Evolutionary conservation across 2,329 filamentous ascomycete species (phyloP).

Genomic region (Grosmannia penicillata): DNA sequence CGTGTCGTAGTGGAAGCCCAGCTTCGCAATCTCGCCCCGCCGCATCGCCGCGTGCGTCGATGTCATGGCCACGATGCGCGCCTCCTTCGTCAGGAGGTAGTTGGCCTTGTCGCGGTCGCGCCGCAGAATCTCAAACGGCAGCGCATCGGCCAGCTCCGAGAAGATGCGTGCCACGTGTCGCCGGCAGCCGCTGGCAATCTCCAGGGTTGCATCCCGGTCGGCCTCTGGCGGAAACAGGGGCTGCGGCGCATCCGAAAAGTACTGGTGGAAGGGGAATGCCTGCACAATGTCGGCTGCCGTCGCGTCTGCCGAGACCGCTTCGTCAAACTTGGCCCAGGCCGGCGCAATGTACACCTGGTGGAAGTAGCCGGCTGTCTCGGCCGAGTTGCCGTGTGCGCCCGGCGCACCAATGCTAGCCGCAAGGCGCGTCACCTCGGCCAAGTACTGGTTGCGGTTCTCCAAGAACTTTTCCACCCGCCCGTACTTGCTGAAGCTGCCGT

Average conservation of each 20-base stretch:
- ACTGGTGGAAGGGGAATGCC: constrained; percentile 75
- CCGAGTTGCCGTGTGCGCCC: constrained; percentile 89
- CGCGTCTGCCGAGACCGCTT: constrained; percentile 41
- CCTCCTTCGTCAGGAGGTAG: constrained; percentile 87
- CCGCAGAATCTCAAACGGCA: constrained; percentile 87
- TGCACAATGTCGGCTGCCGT: constrained; percentile 48
- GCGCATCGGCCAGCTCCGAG: constrained; percentile 77
- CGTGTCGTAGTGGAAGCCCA: constrained; percentile 97
- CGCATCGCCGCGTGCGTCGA: constrained; percentile 95
- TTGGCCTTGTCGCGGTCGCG: constrained; percentile 87
- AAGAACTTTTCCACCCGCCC: constrained; percentile 91
- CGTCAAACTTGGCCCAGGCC: constrained; percentile 74
- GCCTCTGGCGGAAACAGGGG: constrained; percentile 60
- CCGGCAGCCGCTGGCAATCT: constrained; percentile 74
- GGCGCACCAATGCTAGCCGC: constrained; percentile 74
- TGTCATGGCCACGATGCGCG: constrained; percentile 97
- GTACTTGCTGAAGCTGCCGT: constrained; percentile 82
- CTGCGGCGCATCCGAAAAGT: constrained; percentile 77
- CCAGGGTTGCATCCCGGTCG: constrained; percentile 52
- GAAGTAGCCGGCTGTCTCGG: constrained; percentile 95
- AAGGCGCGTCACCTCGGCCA: constrained; percentile 74
- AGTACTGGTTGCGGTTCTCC: constrained; percentile 64
- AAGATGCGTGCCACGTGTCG: constrained; percentile 84
- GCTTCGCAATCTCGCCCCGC: constrained; percentile 70
- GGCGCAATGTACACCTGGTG: constrained; percentile 83